Percentiles rank a stretch among this genome's conserved stretches.
Conservation (phyloP, 2,329 filamentous ascomycete species). For the Hypoxylon sp. region DNA sequence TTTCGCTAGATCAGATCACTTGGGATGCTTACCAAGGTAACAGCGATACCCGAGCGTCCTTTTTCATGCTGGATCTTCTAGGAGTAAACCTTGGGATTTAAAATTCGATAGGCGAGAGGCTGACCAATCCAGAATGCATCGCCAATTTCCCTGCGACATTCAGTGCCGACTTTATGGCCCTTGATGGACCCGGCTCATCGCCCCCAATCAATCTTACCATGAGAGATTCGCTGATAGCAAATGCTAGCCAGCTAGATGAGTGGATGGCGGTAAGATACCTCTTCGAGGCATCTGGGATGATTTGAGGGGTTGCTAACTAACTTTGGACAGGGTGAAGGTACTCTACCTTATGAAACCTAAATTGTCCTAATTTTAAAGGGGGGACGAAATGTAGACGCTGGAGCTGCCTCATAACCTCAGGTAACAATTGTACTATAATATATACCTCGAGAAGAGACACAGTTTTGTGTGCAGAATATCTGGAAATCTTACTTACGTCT, state of each 20-base stretch:
- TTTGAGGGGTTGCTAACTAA: not conserved
- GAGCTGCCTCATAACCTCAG: no score
- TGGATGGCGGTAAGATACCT: not conserved
- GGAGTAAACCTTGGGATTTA: not conserved
- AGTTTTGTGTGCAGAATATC: no score
- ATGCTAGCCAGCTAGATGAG: not conserved
- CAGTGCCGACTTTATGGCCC: not conserved
- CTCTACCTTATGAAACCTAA: not conserved
- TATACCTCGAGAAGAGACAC: no score
- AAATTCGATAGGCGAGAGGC: not conserved
- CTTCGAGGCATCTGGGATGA: not conserved
- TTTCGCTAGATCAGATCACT: not conserved
- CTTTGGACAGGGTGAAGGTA: not conserved
- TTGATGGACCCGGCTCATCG: not conserved
- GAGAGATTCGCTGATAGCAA: not conserved
- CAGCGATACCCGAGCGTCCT: not conserved
- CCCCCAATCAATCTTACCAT: not conserved
- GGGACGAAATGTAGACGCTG: no score
- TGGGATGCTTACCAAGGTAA: conserved; percentile 3
- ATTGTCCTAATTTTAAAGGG: not conserved
- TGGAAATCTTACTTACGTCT: no score
- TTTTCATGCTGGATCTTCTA: not conserved
- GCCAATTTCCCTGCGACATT: not conserved
- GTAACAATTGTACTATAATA: no score
- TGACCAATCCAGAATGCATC: not conserved